phyloP scores from a whole-genome alignment of 2,329 filamentous ascomycete genomes.

The Alternaria arborescens region DNA sequence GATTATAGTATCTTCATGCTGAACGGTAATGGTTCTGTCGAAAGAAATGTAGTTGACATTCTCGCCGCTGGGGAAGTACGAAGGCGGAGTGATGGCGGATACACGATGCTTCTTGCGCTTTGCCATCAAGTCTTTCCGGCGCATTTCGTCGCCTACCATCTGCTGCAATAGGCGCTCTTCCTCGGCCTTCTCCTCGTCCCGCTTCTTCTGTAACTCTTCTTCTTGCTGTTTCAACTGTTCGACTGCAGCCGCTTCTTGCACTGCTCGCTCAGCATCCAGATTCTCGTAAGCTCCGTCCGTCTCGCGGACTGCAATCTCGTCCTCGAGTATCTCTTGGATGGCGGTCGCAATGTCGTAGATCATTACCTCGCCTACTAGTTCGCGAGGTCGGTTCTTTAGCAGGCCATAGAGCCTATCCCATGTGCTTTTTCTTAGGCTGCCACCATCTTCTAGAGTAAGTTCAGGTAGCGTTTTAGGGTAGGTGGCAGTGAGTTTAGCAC shows the following conservation, averaged over 20 bases:
- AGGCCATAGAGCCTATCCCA: slow-evolving; percentile 75
- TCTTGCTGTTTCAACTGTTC: slow-evolving; percentile 61
- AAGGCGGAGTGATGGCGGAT: slow-evolving; percentile 42
- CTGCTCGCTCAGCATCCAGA: slow-evolving; percentile 85
- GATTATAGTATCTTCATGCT: slow-evolving; percentile 68
- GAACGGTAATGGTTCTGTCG: slow-evolving; percentile 71
- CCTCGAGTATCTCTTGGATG: slow-evolving; percentile 78
- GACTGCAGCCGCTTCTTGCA: slow-evolving; percentile 77
- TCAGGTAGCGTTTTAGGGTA: slow-evolving; percentile 87
- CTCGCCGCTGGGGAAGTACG: slow-evolving; percentile 52
- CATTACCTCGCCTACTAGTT: slow-evolving; percentile 69
- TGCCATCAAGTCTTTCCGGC: slow-evolving; percentile 67
- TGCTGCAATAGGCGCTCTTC: slow-evolving; percentile 75
- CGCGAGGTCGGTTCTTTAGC: slow-evolving; percentile 73
- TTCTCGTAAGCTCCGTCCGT: slow-evolving; percentile 81
- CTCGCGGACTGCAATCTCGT: slow-evolving; percentile 80
- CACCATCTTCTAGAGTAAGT: slow-evolving; percentile 71
- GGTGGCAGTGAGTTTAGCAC: slow-evolving; percentile 83
- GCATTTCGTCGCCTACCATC: slow-evolving; percentile 76
- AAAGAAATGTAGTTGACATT: slow-evolving; percentile 62
- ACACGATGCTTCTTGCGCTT: slow-evolving; percentile 66
- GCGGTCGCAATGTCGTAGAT: slow-evolving; percentile 68
- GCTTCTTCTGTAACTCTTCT: slow-evolving; percentile 51
- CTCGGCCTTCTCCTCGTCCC: slow-evolving; percentile 64
- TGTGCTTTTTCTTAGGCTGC: slow-evolving; percentile 73